Evolutionary conservation across 2,329 filamentous ascomycete species (phyloP), one percentile per base, ranked within the genome.

Genomic region (Esteya vermicola): DNA sequence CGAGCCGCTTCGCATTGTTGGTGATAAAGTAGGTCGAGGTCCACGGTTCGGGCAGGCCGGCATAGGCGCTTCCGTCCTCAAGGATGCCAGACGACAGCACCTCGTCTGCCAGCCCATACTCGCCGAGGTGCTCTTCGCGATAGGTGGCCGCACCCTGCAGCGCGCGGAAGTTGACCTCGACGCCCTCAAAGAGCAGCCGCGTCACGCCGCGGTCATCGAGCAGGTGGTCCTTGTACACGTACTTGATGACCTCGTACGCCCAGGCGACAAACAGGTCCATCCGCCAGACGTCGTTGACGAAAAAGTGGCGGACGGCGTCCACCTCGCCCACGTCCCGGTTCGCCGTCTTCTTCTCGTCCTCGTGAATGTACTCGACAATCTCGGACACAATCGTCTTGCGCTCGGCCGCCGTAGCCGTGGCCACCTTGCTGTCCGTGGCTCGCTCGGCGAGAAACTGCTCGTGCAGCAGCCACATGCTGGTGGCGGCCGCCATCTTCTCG

Each of bases 221-320:
- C 3, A 71, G 54, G 26, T 69, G 67, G 38, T 78, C 75, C 41
- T 75, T 73, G 51, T 79, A 81, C 43, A 81, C 65, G 41, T 81
- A 73, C 54, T 83, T 84, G 55, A 89, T 78, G 13, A 78, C 76
- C 54, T 82, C 78, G 50, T 76, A 82, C 9, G 81, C 77, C 80
- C 83, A 91, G 1, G 82, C 81, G 36, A 93, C 68, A 33, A 91
- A 75, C 41, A 82, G 66, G 40, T 86, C 76, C 48, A 93, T 68
- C 22, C 72, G 71, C 57, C 74, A 73, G 25, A 86, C 67, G 52
- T 88, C 82, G 49, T 81, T 71, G 45, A 86, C 68, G 52, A 95
- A 93, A 76, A 84, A 95, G 50, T 85, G 78, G n/a, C 86, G 75
- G 14, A 94, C 76, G 8, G 72, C 67, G 52, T 94, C 85, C 9